These are phyloP conservation scores for Ottelia alismoides DNA, from an alignment of 106 monocot genomes.

Conservation along the genomic window DNA sequence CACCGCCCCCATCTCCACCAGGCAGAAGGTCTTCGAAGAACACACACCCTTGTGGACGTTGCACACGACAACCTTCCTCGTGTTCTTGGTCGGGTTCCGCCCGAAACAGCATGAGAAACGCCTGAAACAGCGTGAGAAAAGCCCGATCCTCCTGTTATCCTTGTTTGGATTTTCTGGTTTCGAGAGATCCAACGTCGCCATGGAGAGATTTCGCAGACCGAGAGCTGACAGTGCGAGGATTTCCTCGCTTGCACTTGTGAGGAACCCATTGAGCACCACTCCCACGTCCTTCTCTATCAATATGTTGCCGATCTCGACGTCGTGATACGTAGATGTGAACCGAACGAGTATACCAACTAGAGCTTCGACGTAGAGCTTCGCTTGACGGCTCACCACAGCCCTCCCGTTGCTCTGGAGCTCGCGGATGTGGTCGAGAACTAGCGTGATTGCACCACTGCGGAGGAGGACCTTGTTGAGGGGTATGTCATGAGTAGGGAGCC, in stretches of 20 bases:
- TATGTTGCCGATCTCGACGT: conserved; percentile 27
- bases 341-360: conserved; percentile 54
- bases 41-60: conserved; percentile 46
- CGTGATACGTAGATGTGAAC: conserved; percentile 47
- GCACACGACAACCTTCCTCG: conserved; percentile 14
- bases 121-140: conserved; percentile 10
- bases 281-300: conserved; percentile 26
- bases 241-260: conserved; percentile 33
- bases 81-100: too few species aligned
- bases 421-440: conserved; percentile 20
- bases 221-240: conserved; percentile 38
- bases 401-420: conserved; percentile 26
- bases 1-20: conserved; percentile 30
- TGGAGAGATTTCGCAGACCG: conserved; percentile 43
- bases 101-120: too few species aligned
- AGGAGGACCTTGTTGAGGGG: conserved; percentile 41
- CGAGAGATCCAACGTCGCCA: conserved; percentile 29
- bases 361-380: conserved; percentile 32
- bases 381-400: conserved; percentile 12
- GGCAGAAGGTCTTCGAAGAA: conserved; percentile 41
- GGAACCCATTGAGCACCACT: conserved; percentile 24
- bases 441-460: conserved; percentile 15
- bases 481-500: conserved; percentile 37
- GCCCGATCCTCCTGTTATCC: conserved; percentile 8
- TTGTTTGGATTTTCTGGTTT: conserved; percentile 1